These are phyloP conservation scores for Syzygium malaccense DNA, from an alignment of 441 rosid genomes.

Conservation along the genomic window DNA sequence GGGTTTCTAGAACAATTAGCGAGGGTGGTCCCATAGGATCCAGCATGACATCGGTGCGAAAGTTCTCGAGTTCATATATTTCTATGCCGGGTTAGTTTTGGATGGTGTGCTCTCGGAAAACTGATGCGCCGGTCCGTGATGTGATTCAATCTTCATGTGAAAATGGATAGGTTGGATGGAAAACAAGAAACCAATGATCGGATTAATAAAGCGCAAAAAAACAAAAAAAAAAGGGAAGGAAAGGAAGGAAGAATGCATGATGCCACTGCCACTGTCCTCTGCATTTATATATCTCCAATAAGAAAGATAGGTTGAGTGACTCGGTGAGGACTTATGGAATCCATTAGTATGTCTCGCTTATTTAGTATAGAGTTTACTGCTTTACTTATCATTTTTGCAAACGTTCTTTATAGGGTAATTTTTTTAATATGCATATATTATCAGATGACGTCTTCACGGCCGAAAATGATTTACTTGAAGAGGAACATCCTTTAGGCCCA, in stretches of 20 bases:
- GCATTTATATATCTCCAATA: neutral
- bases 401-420: neutral
- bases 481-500: neutral
- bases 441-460: neutral
- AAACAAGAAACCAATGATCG: neutral
- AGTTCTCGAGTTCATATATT: neutral
- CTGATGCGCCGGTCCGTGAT: neutral
- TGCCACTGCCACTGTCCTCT: neutral
- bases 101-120: neutral
- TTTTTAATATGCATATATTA: neutral
- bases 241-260: neutral
- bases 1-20: neutral
- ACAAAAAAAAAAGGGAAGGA: neutral
- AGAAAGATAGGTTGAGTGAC: neutral
- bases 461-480: neutral
- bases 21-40: fast-evolving
- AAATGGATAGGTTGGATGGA: neutral
- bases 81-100: neutral
- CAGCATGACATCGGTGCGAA: fast-evolving
- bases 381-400: neutral
- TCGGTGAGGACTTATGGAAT: neutral
- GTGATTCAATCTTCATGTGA: neutral
- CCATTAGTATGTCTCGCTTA: neutral
- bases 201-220: neutral
- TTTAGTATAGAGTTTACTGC: neutral